phyloP scores from a whole-genome alignment of 1,284 basidiomycete genomes.

The Ustilago shanxiensis region DNA sequence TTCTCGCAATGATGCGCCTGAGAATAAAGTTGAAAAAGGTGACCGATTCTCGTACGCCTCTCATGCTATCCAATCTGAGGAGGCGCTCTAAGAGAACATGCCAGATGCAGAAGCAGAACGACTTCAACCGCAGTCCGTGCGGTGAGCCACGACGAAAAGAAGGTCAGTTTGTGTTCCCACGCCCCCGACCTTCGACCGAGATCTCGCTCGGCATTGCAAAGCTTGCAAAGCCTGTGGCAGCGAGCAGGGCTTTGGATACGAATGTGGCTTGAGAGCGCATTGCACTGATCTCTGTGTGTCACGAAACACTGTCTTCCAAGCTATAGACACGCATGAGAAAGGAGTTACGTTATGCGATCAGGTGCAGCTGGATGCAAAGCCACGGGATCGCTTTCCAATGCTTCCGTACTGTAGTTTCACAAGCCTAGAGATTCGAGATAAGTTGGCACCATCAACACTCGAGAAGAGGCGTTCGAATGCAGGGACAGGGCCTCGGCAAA shows the following conservation, averaged over 20 bases:
- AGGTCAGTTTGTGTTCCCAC: neutral
- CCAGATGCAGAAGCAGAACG: no score
- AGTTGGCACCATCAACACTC: neutral
- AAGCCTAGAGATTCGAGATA: neutral
- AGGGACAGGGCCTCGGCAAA: slow-evolving; percentile 3
- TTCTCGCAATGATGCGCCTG: no score
- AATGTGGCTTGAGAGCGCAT: slow-evolving; percentile 2
- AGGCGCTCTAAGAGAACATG: no score
- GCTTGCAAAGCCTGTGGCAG: neutral
- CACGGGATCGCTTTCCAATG: neutral
- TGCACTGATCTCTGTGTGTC: slow-evolving; percentile 1
- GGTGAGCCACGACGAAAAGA: neutral
- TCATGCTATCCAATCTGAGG: no score
- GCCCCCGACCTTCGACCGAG: neutral
- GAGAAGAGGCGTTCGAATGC: slow-evolving; percentile 8
- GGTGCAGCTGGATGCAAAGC: slow-evolving; percentile 1
- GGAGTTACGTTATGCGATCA: neutral
- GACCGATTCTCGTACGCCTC: no score
- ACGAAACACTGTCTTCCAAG: neutral
- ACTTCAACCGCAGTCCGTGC: neutral
- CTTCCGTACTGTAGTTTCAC: no score
- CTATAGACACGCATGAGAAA: neutral
- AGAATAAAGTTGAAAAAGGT: no score
- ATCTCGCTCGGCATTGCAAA: neutral
- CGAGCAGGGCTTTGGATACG: neutral